Evolutionary conservation across 108 stramenopile species (phyloP).

Genomic region (Hondaea fermentalgiana): DNA sequence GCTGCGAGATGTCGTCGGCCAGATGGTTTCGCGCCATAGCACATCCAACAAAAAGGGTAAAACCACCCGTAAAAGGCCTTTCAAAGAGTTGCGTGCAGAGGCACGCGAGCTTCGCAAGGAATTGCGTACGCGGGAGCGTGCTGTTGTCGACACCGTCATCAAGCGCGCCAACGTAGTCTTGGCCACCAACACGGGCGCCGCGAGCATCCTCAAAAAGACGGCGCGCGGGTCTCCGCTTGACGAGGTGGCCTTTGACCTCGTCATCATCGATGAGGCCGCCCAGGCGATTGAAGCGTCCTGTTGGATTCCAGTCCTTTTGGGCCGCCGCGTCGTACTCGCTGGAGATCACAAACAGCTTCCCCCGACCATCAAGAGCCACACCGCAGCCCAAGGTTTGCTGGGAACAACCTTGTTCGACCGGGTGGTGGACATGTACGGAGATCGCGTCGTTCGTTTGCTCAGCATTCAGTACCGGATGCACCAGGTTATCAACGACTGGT

Average conservation of each 20-base stretch:
- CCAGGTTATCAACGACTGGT: constrained; percentile 77
- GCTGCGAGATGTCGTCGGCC: constrained; percentile 32
- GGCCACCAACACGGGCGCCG: constrained; percentile 77
- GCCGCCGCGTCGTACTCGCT: constrained; percentile 72
- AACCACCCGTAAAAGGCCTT: not conserved
- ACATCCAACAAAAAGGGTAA: constrained; percentile 24
- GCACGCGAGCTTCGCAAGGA: constrained; percentile 49
- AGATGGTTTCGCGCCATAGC: not conserved
- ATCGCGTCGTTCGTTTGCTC: constrained; percentile 64
- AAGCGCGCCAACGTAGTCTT: constrained; percentile 67
- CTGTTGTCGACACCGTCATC: constrained; percentile 70
- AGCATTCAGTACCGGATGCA: constrained; percentile 95
- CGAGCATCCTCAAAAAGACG: not conserved
- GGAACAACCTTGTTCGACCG: constrained; percentile 86
- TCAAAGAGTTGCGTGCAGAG: constrained; percentile 56
- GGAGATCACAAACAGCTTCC: constrained; percentile 94
- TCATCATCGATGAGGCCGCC: constrained; percentile 97
- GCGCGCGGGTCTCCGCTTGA: not conserved
- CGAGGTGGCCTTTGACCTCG: constrained; percentile 71
- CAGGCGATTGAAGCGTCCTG: constrained; percentile 88
- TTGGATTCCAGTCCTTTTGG: constrained; percentile 80
- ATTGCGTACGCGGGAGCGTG: constrained; percentile 72
- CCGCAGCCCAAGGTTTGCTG: constrained; percentile 49
- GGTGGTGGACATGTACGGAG: constrained; percentile 62
- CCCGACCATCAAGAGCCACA: constrained; percentile 73